phyloP scores from a whole-genome alignment of 2,329 filamentous ascomycete species.

The Claviceps sorghi region DNA sequence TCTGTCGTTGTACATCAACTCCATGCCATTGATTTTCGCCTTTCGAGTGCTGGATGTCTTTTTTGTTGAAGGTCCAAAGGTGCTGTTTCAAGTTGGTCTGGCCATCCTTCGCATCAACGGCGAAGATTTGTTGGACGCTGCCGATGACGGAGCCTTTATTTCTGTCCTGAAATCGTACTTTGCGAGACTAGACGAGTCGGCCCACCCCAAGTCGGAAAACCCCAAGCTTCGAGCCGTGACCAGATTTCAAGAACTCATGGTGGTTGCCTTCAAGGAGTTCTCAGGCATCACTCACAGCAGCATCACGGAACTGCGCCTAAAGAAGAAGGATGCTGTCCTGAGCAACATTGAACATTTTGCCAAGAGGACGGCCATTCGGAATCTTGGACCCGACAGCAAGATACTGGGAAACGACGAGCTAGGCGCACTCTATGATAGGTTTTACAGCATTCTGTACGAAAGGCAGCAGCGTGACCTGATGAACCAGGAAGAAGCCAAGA shows the following conservation, averaged over 20 bases:
- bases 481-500: constrained; percentile 60
- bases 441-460: constrained; percentile 85
- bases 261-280: constrained; percentile 97
- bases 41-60: constrained; percentile 96
- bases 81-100: constrained; percentile 89
- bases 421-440: constrained; percentile 81
- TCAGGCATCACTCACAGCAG: constrained; percentile 87
- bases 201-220: constrained; percentile 90
- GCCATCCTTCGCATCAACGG: constrained; percentile 97
- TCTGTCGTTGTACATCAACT: constrained; percentile 95
- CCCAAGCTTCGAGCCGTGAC: constrained; percentile 88
- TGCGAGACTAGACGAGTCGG: constrained; percentile 80
- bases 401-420: constrained; percentile 73
- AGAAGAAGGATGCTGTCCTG: constrained; percentile 87
- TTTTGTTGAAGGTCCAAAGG: constrained; percentile 94
- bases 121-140: constrained; percentile 82
- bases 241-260: constrained; percentile 95
- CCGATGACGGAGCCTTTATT: constrained; percentile 93
- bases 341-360: constrained; percentile 96
- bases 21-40: constrained; percentile 95
- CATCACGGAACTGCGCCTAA: constrained; percentile 74
- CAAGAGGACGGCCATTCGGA: constrained; percentile 89
- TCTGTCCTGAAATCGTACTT: constrained; percentile 94
- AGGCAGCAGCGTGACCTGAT: constrained; percentile 69
- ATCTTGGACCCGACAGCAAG: constrained; percentile 92